Conservation (phyloP, 2,329 filamentous ascomycete species). For the Diaporthe aspalathi region DNA sequence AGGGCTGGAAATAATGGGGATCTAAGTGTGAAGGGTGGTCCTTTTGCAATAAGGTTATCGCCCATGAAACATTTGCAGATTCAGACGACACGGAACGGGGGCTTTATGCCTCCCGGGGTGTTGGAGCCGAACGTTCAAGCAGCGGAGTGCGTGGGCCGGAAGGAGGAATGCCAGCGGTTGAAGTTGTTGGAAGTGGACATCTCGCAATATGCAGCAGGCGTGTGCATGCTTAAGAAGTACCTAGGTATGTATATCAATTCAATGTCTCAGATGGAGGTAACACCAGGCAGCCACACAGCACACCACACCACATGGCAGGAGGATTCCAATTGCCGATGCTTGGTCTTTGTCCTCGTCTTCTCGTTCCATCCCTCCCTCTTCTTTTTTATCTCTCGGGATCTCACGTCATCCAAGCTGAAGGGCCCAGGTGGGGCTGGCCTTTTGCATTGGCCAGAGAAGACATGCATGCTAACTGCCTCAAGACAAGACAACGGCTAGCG, state of each 20-base stretch:
- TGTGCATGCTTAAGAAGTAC: too few relatives aligned
- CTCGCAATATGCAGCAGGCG: neutral
- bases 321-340: slow-evolving; percentile 22
- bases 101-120: neutral
- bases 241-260: too few relatives aligned
- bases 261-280: slow-evolving; percentile 14
- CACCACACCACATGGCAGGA: slow-evolving; percentile 1
- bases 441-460: neutral
- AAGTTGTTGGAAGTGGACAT: too few relatives aligned
- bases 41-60: slow-evolving; percentile 15
- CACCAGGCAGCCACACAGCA: slow-evolving; percentile 12
- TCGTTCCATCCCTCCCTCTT: neutral
- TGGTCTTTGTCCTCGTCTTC: neutral
- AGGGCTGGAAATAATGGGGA: slow-evolving; percentile 21
- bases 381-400: neutral
- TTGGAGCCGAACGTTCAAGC: too few relatives aligned
- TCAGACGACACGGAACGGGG: neutral
- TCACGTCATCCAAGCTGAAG: slow-evolving; percentile 29
- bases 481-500: neutral
- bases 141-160: too few relatives aligned
- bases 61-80: slow-evolving; percentile 22
- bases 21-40: neutral
- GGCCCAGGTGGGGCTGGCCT: slow-evolving; percentile 12
- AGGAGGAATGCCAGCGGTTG: too few relatives aligned
- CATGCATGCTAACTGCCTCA: neutral